phyloP scores from a whole-genome alignment of 306 rosid genomes.

The Vigna unguiculata region DNA sequence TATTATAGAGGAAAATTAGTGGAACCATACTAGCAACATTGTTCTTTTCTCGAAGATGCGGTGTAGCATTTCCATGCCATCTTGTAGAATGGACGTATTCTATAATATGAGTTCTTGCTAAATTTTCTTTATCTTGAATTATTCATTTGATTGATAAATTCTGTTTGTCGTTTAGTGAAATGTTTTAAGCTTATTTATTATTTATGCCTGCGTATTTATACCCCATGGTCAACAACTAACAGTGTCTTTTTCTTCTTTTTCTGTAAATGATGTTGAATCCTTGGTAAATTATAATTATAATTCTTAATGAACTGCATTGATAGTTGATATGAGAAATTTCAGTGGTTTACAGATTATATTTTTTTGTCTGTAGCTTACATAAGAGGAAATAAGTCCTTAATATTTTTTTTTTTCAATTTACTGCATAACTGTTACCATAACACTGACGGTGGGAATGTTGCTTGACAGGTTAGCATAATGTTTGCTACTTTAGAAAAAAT shows the following conservation, averaged over 20 bases:
- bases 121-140: not conserved
- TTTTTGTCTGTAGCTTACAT: slow-evolving; percentile 26
- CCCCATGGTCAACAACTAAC: not conserved
- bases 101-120: not conserved
- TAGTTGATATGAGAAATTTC: not conserved
- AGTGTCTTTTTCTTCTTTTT: slow-evolving; percentile 14
- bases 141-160: not conserved
- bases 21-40: not conserved
- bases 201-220: not conserved
- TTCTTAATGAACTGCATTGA: not conserved
- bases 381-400: slow-evolving; percentile 1
- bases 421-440: not conserved
- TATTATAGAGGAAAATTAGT: not conserved
- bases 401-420: slow-evolving; percentile 12
- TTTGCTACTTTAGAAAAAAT: slow-evolving; percentile 95
- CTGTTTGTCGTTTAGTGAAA: not conserved
- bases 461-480: slow-evolving; percentile 90
- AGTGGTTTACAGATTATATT: slow-evolving; percentile 27
- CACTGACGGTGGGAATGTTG: slow-evolving; percentile 42
- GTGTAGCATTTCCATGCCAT: not conserved
- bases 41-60: not conserved
- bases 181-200: not conserved
- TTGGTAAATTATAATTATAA: slow-evolving; percentile 7
- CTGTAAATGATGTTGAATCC: slow-evolving; percentile 6
- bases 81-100: not conserved